A percentile compares a stretch with the other conserved stretches of the same genome.
Conservation (phyloP, 2,329 filamentous ascomycete genomes). For the Epichloe sp. region DNA sequence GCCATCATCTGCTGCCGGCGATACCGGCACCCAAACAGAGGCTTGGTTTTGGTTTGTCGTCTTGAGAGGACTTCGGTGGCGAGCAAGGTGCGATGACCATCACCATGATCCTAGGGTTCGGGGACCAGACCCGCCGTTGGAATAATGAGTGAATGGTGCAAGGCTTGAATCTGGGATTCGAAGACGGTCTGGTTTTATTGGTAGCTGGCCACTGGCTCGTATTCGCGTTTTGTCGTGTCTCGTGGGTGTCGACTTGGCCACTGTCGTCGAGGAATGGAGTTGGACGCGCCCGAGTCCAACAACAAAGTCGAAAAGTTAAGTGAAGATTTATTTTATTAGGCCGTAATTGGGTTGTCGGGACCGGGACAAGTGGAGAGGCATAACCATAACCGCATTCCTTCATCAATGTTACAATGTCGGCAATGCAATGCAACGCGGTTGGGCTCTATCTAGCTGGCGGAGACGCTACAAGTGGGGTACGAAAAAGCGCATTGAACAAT, state of each 20-base stretch:
- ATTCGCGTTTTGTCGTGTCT: background rate
- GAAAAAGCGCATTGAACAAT: no score
- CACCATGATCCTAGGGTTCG: slow-evolving; percentile 6
- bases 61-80: background rate
- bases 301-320: background rate
- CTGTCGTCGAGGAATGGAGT: background rate
- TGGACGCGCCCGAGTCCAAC: background rate
- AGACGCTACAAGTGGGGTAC: background rate
- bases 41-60: background rate
- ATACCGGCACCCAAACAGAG: background rate
- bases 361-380: background rate
- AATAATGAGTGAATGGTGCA: background rate
- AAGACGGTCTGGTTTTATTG: background rate
- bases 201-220: background rate
- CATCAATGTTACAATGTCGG: no score
- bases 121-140: background rate
- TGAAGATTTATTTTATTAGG: background rate
- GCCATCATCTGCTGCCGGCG: slow-evolving; percentile 6
- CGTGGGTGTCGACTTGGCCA: background rate
- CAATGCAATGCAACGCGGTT: background rate
- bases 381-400: background rate
- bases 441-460: background rate
- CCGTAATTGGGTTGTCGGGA: background rate
- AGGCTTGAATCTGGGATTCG: background rate
- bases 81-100: background rate